Percentiles rank a stretch among this genome's conserved stretches.
These are phyloP conservation scores for Metschnikowia noctiluminum DNA, from an alignment of 805 yeast species.

Conservation along the genomic window DNA sequence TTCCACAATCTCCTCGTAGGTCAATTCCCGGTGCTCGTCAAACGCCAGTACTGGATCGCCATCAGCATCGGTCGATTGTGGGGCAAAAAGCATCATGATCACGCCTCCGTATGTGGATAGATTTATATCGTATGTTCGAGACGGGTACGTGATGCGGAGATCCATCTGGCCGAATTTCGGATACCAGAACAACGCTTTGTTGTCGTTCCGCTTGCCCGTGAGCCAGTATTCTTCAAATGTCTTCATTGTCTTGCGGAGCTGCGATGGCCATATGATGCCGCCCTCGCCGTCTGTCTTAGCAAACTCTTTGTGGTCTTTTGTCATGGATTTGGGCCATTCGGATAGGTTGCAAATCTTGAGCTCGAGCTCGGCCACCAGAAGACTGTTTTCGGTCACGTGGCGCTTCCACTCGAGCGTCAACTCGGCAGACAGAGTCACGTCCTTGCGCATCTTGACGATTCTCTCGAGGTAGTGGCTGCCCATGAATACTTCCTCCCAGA, in stretches of 20 bases:
- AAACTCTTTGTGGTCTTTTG: slow-evolving; percentile 38
- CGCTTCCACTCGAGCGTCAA: slow-evolving; percentile 39
- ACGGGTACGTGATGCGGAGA: slow-evolving; percentile 64
- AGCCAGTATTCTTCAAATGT: slow-evolving; percentile 43
- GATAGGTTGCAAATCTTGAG: slow-evolving; percentile 42
- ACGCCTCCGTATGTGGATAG: slow-evolving; percentile 81
- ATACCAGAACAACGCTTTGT: slow-evolving; percentile 61
- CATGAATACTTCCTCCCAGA: slow-evolving; percentile 70
- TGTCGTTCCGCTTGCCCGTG: slow-evolving; percentile 37
- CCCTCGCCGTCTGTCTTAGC: slow-evolving; percentile 19
- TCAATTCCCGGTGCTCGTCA: slow-evolving; percentile 52
- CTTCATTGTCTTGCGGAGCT: slow-evolving; percentile 33
- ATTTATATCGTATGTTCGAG: slow-evolving; percentile 70
- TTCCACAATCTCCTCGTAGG: slow-evolving; percentile 59
- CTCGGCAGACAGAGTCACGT: slow-evolving; percentile 51
- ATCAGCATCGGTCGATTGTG: slow-evolving; percentile 31
- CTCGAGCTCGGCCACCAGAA: slow-evolving; percentile 31
- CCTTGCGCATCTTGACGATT: slow-evolving; percentile 84
- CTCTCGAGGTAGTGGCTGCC: slow-evolving; percentile 67
- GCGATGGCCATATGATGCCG: slow-evolving; percentile 39
- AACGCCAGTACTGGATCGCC: slow-evolving; percentile 37
- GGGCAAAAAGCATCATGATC: slow-evolving; percentile 67
- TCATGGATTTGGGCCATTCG: slow-evolving; percentile 47
- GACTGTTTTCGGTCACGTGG: slow-evolving; percentile 12
- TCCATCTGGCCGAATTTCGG: slow-evolving; percentile 83